phyloP scores from a whole-genome alignment of 2,329 filamentous ascomycete genomes.

The Cryphonectria naterciae region DNA sequence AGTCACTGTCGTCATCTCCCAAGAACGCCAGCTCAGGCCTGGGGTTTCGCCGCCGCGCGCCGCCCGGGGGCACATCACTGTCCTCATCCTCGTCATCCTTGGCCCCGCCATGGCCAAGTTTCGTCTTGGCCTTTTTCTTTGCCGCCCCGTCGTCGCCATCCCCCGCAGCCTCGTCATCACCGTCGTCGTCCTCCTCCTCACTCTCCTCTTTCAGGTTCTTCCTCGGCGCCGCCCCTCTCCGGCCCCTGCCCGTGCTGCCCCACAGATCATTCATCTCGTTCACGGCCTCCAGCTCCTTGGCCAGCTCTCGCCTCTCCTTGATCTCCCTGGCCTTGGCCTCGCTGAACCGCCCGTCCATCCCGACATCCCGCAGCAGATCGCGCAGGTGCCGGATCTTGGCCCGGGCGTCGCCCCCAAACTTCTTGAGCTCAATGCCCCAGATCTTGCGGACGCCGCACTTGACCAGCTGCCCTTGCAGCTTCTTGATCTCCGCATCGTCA shows the following conservation, averaged over 20 bases:
- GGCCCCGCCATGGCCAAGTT: slow-evolving; percentile 35
- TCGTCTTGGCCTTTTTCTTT: slow-evolving; percentile 36
- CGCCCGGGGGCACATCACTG: slow-evolving; percentile 43
- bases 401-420: slow-evolving; percentile 69
- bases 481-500: slow-evolving; percentile 82
- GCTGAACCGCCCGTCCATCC: slow-evolving; percentile 89
- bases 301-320: slow-evolving; percentile 82
- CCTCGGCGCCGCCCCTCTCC: slow-evolving; percentile 46
- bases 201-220: slow-evolving; percentile 43
- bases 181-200: slow-evolving; percentile 36
- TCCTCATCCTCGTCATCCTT: slow-evolving; percentile 38
- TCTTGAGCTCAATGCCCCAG: slow-evolving; percentile 83
- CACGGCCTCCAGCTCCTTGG: slow-evolving; percentile 82
- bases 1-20: slow-evolving; percentile 70
- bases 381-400: slow-evolving; percentile 85
- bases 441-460: slow-evolving; percentile 94
- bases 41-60: slow-evolving; percentile 52
- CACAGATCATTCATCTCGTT: slow-evolving; percentile 80
- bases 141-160: slow-evolving; percentile 33
- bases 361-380: slow-evolving; percentile 75
- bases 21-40: slow-evolving; percentile 65
- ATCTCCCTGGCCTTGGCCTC: slow-evolving; percentile 83
- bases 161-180: slow-evolving; percentile 37
- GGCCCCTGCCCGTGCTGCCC: slow-evolving; percentile 59
- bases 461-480: slow-evolving; percentile 79